Evolutionary conservation across 306 rosid genomes (phyloP).

Genomic region (Fragaria vesca): DNA sequence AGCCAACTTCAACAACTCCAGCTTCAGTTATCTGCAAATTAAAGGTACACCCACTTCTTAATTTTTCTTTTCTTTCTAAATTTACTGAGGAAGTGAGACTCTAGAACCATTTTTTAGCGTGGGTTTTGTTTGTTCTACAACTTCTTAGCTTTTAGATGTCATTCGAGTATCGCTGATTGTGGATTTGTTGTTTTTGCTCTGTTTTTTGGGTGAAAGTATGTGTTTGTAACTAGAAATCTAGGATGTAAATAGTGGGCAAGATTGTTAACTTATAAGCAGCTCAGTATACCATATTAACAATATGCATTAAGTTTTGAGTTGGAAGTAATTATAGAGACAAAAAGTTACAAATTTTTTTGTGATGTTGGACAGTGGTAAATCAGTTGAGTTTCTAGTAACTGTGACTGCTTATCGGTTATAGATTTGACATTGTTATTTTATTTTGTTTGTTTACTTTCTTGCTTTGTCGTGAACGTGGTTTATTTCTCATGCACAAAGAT

Average conservation of each 20-base stretch:
- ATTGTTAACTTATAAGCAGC: not conserved
- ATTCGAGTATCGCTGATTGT: too few relatives aligned
- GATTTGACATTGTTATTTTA: too few relatives aligned
- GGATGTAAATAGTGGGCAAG: not conserved
- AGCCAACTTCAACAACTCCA: not conserved
- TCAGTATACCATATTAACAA: too few relatives aligned
- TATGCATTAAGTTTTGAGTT: not conserved
- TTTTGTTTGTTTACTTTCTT: not conserved
- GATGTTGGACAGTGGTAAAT: not conserved
- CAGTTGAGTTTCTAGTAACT: not conserved
- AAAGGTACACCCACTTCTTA: not conserved
- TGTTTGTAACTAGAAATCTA: too few relatives aligned
- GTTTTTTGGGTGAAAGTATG: not conserved
- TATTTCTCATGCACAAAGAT: not conserved
- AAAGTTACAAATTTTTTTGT: not conserved
- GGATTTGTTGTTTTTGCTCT: not conserved
- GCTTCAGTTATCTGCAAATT: not conserved
- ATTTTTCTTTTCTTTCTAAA: not conserved
- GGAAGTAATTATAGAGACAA: not conserved
- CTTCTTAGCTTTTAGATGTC: not conserved
- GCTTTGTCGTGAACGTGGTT: not conserved
- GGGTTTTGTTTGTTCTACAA: not conserved
- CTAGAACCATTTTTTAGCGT: not conserved
- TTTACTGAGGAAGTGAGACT: not conserved
- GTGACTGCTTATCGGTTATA: too few relatives aligned